Evolutionary conservation across 345 rosid genomes (phyloP).

Genomic region (Atalantia buxifolia): DNA sequence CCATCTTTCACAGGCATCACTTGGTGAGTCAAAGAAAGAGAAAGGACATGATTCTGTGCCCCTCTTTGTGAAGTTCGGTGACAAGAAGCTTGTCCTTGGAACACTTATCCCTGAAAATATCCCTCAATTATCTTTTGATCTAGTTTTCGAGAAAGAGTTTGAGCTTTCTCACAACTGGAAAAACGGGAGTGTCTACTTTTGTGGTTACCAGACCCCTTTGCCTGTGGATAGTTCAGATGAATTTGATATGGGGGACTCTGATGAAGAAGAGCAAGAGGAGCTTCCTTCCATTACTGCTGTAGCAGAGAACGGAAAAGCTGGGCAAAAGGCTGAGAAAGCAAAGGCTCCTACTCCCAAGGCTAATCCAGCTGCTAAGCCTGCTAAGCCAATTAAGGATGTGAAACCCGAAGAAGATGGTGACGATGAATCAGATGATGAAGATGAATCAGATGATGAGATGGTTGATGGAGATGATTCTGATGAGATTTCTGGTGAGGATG

Average conservation of each 20-base stretch:
- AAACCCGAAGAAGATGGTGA: constrained; percentile 30
- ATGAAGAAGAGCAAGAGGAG: constrained; percentile 31
- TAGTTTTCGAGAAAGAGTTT: constrained; percentile 67
- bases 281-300: constrained; percentile 21
- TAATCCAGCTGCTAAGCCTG: constrained; percentile 26
- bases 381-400: constrained; percentile 32
- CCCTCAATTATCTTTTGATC: constrained; percentile 60
- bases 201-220: constrained; percentile 47
- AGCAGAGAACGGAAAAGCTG: constrained; percentile 36
- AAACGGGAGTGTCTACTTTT: constrained; percentile 51
- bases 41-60: constrained; percentile 39
- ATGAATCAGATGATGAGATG: constrained; percentile 32
- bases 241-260: constrained; percentile 24
- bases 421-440: constrained; percentile 31
- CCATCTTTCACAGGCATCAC: constrained; percentile 65
- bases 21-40: constrained; percentile 55
- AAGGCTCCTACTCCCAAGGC: constrained; percentile 25
- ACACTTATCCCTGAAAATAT: constrained; percentile 44
- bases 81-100: constrained; percentile 48
- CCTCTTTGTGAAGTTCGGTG: constrained; percentile 39
- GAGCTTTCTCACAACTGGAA: constrained; percentile 81
- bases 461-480: constrained; percentile 37
- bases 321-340: constrained; percentile 14
- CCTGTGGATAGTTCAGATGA: constrained; percentile 41
- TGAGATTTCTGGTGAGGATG: constrained; percentile 23